A percentile compares a stretch with the other conserved stretches of the same genome.
Evolutionary conservation across 352 stramenopile genomes (phyloP).

Genomic region (Pythium biforme): DNA sequence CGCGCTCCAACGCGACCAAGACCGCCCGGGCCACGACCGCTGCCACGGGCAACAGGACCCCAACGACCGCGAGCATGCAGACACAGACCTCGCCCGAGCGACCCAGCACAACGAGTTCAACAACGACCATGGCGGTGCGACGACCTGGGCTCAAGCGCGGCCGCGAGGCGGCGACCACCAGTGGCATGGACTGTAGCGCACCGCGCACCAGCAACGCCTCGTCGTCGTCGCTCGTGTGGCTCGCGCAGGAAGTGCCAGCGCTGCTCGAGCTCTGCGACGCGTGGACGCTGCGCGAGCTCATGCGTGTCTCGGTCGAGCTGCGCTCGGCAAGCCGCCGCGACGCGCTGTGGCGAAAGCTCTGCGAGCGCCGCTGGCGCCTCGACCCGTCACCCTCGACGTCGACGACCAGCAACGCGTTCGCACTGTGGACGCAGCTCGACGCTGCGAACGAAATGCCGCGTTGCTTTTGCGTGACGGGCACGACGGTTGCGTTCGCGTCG

Average conservation of each 20-base stretch:
- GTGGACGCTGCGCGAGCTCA: conserved; percentile 41
- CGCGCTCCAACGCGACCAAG: not conserved
- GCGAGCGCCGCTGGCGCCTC: conserved; percentile 34
- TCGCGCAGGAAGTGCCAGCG: conserved; percentile 39
- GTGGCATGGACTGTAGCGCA: too few relatives aligned
- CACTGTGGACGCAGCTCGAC: conserved; percentile 41
- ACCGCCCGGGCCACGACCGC: not conserved
- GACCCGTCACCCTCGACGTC: not conserved
- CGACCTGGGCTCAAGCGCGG: conserved; percentile 9
- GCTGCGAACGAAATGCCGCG: conserved; percentile 38
- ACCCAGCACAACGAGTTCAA: not conserved
- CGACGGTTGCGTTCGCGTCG: conserved; percentile 34
- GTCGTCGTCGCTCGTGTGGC: conserved; percentile 33
- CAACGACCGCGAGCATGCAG: not conserved
- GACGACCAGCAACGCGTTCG: not conserved
- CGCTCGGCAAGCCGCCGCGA: conserved; percentile 15
- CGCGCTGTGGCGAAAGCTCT: conserved; percentile 39
- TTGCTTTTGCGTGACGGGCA: conserved; percentile 25
- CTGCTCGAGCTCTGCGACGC: conserved; percentile 51
- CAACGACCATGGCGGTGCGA: not conserved
- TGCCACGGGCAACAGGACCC: not conserved
- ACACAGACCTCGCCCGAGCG: conserved; percentile 6
- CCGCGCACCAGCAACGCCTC: not conserved
- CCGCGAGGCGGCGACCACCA: not conserved
- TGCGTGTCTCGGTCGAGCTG: conserved; percentile 38